phyloP scores from a whole-genome alignment of 2,329 filamentous ascomycete genomes.

The Aspergillus eucalypticola region DNA sequence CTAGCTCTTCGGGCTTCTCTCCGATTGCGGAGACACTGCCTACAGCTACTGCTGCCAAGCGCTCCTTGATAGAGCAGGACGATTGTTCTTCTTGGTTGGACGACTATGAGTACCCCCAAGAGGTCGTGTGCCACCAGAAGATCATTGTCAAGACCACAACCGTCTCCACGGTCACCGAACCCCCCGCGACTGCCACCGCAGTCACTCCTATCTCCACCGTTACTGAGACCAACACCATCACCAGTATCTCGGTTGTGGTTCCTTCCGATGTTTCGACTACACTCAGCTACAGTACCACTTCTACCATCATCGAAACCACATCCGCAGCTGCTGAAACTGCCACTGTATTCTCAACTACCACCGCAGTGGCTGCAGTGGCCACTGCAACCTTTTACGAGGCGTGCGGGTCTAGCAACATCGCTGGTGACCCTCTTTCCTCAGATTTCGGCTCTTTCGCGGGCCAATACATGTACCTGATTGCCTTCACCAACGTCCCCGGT shows the following conservation, averaged over 20 bases:
- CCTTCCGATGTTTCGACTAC: background rate
- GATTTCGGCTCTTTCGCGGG: background rate
- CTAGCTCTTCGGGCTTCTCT: background rate
- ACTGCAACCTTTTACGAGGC: background rate
- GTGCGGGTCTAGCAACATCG: background rate
- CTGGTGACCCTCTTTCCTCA: background rate
- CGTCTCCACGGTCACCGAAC: background rate
- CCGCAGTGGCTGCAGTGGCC: background rate
- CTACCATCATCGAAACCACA: background rate
- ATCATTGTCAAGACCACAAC: background rate
- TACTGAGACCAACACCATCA: background rate
- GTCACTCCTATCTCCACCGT: background rate
- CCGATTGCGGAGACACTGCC: background rate
- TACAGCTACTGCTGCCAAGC: background rate
- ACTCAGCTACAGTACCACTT: background rate
- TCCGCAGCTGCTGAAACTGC: background rate
- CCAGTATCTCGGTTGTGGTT: background rate
- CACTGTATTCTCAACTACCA: background rate
- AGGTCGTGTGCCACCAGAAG: conserved; percentile 1
- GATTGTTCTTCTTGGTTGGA: background rate
- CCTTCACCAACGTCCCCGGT: background rate
- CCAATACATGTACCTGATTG: background rate
- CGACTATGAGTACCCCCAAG: background rate
- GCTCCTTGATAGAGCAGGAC: background rate
- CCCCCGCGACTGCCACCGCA: background rate